A percentile compares a stretch with the other conserved stretches of the same genome.
Evolutionary conservation across 2,329 filamentous ascomycete genomes (phyloP).

Genomic region (Alternaria postmessia): DNA sequence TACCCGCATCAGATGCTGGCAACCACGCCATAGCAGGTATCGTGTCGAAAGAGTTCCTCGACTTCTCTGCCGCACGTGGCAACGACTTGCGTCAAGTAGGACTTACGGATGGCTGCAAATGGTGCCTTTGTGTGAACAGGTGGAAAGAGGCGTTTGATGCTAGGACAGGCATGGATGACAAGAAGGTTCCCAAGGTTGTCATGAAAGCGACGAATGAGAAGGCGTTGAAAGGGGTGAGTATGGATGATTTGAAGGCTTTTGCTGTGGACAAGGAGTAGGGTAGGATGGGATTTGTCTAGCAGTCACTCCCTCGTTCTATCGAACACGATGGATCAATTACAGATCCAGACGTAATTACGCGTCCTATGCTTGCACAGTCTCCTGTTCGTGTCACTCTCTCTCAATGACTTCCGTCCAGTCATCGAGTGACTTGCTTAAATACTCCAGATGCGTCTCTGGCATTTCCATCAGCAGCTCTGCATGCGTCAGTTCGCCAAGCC

Average conservation of each 20-base stretch:
- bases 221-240: slow-evolving; percentile 57
- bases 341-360: too few species aligned
- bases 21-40: slow-evolving; percentile 68
- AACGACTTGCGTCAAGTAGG: slow-evolving; percentile 66
- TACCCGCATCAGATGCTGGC: slow-evolving; percentile 62
- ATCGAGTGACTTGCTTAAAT: neutral
- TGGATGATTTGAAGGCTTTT: slow-evolving; percentile 62
- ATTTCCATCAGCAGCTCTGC: neutral
- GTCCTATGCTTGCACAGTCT: neutral
- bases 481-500: neutral
- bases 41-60: slow-evolving; percentile 68
- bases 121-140: slow-evolving; percentile 68
- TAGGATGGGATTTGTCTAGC: neutral
- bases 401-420: neutral
- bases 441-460: neutral
- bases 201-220: slow-evolving; percentile 63
- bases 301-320: neutral
- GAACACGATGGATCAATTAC: neutral
- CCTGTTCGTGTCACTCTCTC: neutral
- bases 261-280: slow-evolving; percentile 50
- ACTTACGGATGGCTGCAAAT: slow-evolving; percentile 66
- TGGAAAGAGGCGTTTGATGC: slow-evolving; percentile 69
- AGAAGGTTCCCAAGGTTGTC: slow-evolving; percentile 59
- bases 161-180: slow-evolving; percentile 56
- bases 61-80: slow-evolving; percentile 65